These are phyloP conservation scores for Thalassiosira profunda DNA, from an alignment of 108 stramenopile species.

Conservation along the genomic window DNA sequence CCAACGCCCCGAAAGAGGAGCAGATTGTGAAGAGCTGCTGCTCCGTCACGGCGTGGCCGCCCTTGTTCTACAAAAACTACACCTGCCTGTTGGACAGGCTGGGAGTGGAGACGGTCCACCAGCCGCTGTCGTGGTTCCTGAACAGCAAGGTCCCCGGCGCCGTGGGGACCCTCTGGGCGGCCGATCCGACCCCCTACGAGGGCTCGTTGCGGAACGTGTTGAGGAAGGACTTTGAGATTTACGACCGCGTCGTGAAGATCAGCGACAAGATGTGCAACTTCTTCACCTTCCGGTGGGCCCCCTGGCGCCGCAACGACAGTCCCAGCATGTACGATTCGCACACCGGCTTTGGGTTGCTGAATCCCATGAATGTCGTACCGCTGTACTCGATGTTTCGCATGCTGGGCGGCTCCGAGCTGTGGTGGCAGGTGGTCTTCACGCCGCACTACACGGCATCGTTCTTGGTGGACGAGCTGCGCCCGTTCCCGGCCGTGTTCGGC, in stretches of 20 bases:
- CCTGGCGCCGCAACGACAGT: constrained; percentile 52
- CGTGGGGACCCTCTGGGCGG: constrained; percentile 58
- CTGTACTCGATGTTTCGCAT: constrained; percentile 46
- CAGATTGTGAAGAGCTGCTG: constrained; percentile 56
- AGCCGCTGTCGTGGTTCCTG: constrained; percentile 60
- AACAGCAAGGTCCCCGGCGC: constrained; percentile 61
- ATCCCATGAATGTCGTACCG: constrained; percentile 59
- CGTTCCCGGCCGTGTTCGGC: constrained; percentile 62
- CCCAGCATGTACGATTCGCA: constrained; percentile 63
- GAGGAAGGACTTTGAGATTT: constrained; percentile 52
- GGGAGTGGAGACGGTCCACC: constrained; percentile 48
- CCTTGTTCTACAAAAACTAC: constrained; percentile 65
- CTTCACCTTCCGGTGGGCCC: constrained; percentile 58
- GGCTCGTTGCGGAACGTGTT: constrained; percentile 54
- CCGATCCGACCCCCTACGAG: constrained; percentile 50
- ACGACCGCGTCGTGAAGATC: constrained; percentile 43
- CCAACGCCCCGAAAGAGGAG: constrained; percentile 21
- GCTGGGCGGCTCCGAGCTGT: constrained; percentile 53
- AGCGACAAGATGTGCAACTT: constrained; percentile 43
- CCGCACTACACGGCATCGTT: constrained; percentile 66
- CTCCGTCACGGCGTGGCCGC: constrained; percentile 63
- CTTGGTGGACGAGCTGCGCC: constrained; percentile 56
- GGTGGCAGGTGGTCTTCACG: constrained; percentile 64
- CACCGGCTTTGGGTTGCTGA: constrained; percentile 54
- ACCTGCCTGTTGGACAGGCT: constrained; percentile 52